A percentile compares a stretch with the other conserved stretches of the same genome.
These are phyloP conservation scores for Trichophyton schoenleinii DNA, from an alignment of 2,329 filamentous ascomycete species.

Conservation along the genomic window DNA sequence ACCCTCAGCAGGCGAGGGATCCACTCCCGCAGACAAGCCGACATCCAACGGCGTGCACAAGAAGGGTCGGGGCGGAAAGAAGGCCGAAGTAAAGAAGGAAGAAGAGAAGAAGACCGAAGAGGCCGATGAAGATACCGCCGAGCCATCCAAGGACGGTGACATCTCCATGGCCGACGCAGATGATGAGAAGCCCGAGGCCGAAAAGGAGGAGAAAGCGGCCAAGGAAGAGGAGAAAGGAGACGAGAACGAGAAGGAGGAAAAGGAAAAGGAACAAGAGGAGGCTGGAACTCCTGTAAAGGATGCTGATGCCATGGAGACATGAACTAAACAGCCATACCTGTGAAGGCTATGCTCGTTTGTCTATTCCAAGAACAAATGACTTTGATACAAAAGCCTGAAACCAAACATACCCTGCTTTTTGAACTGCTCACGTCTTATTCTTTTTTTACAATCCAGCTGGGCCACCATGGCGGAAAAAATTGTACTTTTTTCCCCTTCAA, in stretches of 20 bases:
- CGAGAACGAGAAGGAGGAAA: background rate
- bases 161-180: slow-evolving; percentile 12
- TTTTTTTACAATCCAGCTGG: background rate
- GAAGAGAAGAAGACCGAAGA: slow-evolving; percentile 18
- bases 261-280: background rate
- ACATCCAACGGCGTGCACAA: slow-evolving; percentile 31
- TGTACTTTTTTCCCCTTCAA: background rate
- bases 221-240: background rate
- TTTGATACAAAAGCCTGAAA: background rate
- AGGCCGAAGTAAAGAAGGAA: slow-evolving; percentile 18
- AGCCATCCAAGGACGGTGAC: slow-evolving; percentile 14
- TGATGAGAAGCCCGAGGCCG: slow-evolving; percentile 5
- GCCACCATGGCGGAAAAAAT: background rate
- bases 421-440: background rate
- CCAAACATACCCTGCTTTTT: background rate
- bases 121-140: slow-evolving; percentile 21
- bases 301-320: background rate
- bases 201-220: slow-evolving; percentile 1
- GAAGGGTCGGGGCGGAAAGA: slow-evolving; percentile 19
- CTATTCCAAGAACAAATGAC: background rate
- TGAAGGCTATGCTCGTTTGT: background rate
- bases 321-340: background rate
- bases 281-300: slow-evolving; percentile 3
- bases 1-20: slow-evolving; percentile 25
- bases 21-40: slow-evolving; percentile 14